A percentile compares a stretch with the other conserved stretches of the same genome.
Evolutionary conservation across 2,329 filamentous ascomycete genomes (phyloP).

Genomic region (Capronia americana): DNA sequence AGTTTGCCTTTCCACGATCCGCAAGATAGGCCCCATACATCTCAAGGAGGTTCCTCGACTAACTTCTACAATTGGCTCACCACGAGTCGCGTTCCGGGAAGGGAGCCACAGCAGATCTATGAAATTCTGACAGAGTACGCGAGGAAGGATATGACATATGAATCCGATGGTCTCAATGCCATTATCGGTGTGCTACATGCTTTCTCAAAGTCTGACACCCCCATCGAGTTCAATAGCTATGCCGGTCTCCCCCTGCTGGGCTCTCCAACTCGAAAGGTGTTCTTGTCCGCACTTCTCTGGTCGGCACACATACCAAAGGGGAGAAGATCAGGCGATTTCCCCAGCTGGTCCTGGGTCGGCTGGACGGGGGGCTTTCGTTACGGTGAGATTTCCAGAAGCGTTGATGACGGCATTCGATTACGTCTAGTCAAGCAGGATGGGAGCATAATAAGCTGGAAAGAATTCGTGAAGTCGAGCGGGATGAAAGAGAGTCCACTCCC

Average conservation of each 20-base stretch:
- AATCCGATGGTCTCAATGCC: slow-evolving; percentile 18
- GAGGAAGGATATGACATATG: slow-evolving; percentile 12
- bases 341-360: slow-evolving; percentile 34
- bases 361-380: slow-evolving; percentile 27
- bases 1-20: slow-evolving; percentile 11
- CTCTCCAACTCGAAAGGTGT: slow-evolving; percentile 2
- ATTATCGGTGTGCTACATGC: slow-evolving; percentile 23
- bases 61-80: background rate
- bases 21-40: slow-evolving; percentile 2
- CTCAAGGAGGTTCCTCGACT: background rate
- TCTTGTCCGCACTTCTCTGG: slow-evolving; percentile 15
- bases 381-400: background rate
- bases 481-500: background rate
- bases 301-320: background rate
- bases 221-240: slow-evolving; percentile 21
- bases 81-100: background rate
- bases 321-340: slow-evolving; percentile 29
- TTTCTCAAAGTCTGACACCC: slow-evolving; percentile 21
- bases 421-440: slow-evolving; percentile 1
- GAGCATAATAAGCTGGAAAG: background rate
- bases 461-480: background rate
- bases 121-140: slow-evolving; percentile 25
- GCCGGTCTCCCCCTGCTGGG: slow-evolving; percentile 11
- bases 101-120: slow-evolving; percentile 24
- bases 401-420: background rate